Conservation (phyloP, 2,329 filamentous ascomycete species). For the Fusarium floridanum region DNA sequence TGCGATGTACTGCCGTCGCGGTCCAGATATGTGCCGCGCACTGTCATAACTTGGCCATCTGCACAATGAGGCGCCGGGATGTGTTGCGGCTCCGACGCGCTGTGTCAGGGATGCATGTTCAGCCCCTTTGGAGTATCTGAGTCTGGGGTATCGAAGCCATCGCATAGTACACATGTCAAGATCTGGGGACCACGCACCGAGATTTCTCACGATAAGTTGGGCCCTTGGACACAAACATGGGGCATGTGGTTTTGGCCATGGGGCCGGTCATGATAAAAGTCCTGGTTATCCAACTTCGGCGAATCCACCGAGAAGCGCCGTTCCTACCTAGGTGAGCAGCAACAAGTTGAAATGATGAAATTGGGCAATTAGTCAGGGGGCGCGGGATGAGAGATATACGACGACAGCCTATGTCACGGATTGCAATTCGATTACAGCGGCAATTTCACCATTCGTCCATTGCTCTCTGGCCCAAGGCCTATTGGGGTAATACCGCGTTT, state of each 20-base stretch:
- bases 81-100: slow-evolving; percentile 37
- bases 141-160: slow-evolving; percentile 20
- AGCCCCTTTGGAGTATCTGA: slow-evolving; percentile 16
- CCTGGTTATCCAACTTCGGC: not conserved
- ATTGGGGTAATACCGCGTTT: slow-evolving; percentile 25
- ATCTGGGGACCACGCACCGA: slow-evolving; percentile 22
- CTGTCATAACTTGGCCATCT: slow-evolving; percentile 9
- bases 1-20: not conserved
- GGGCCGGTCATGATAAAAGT: not conserved
- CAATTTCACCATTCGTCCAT: slow-evolving; percentile 23
- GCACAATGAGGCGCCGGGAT: slow-evolving; percentile 3
- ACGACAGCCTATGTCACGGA: slow-evolving; percentile 21
- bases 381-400: slow-evolving; percentile 30
- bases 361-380: slow-evolving; percentile 11
- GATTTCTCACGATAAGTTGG: slow-evolving; percentile 14
- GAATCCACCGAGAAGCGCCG: not conserved
- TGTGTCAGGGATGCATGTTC: slow-evolving; percentile 16
- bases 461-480: not conserved
- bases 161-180: slow-evolving; percentile 24
- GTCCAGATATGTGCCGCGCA: not conserved
- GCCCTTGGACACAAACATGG: not conserved
- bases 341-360: slow-evolving; percentile 11
- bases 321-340: slow-evolving; percentile 6
- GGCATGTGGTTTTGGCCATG: not conserved
- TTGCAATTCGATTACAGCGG: slow-evolving; percentile 38